Evolutionary conservation across 805 yeast genomes (phyloP).

Genomic region (Kodamaea restingae): DNA sequence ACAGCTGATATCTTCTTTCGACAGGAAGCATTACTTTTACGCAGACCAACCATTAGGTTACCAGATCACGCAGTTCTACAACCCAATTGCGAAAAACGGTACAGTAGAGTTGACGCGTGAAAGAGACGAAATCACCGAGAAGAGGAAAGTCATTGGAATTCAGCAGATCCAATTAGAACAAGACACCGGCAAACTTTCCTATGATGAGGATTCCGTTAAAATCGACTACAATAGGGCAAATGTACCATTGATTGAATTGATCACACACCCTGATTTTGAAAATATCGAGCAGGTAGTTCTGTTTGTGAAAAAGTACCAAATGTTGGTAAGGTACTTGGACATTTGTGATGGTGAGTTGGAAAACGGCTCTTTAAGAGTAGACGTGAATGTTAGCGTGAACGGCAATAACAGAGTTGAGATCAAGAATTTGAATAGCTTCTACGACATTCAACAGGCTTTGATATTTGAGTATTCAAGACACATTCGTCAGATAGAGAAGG

Average conservation of each 20-base stretch:
- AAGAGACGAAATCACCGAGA: conserved; percentile 50
- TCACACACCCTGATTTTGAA: conserved; percentile 83
- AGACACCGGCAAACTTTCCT: conserved; percentile 82
- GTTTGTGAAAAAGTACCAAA: conserved; percentile 78
- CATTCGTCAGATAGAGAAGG: conserved; percentile 40
- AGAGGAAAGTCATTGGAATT: conserved; percentile 51
- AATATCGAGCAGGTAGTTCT: conserved; percentile 63
- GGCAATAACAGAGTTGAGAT: conserved; percentile 76
- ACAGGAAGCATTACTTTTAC: conserved; percentile 92
- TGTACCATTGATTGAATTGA: conserved; percentile 84
- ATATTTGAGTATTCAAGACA: conserved; percentile 74
- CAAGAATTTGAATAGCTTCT: conserved; percentile 81
- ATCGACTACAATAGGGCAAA: conserved; percentile 84
- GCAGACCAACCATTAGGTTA: conserved; percentile 96
- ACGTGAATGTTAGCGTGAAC: conserved; percentile 83
- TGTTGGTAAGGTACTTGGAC: conserved; percentile 59
- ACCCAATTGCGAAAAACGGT: conserved; percentile 76
- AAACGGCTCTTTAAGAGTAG: conserved; percentile 92
- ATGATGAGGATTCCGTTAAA: conserved; percentile 39
- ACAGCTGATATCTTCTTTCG: conserved; percentile 61
- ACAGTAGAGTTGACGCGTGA: conserved; percentile 41
- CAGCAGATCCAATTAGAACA: conserved; percentile 90
- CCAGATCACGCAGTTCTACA: conserved; percentile 87
- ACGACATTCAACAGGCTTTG: conserved; percentile 75
- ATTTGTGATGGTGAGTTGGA: conserved; percentile 90